Conservation (phyloP, 169 alveolate species). For the Eimeria sp. region DNA sequence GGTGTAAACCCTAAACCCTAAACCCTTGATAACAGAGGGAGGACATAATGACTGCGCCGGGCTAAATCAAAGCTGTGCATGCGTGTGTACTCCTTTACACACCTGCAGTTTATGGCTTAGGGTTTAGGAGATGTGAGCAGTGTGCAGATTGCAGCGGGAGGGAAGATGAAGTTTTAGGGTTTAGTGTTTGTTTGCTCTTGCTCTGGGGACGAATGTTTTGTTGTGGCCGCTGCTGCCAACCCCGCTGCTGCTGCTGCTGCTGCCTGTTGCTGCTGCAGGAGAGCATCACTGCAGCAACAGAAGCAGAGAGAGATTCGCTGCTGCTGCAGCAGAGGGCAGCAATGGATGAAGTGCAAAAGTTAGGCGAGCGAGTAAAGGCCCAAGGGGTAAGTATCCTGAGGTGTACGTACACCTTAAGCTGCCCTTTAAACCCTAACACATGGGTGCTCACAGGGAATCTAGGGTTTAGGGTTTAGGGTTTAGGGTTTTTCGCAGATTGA, state of each 20-base stretch:
- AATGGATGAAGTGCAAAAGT: slow-evolving; percentile 2
- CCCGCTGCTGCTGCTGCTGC: not conserved
- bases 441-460: not conserved
- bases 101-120: not conserved
- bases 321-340: slow-evolving; percentile 55
- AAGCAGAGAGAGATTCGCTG: slow-evolving; percentile 38
- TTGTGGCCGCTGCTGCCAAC: not conserved
- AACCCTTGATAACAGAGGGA: not conserved
- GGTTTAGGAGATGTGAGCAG: not conserved
- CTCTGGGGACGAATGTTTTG: not conserved
- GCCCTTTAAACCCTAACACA: not conserved
- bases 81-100: not conserved
- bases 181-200: slow-evolving; percentile 1
- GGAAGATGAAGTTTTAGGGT: slow-evolving; percentile 2
- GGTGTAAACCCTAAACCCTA: slow-evolving; percentile 25
- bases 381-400: slow-evolving; percentile 25
- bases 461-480: slow-evolving; percentile 50
- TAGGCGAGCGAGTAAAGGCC: slow-evolving; percentile 35
- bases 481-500: slow-evolving; percentile 33
- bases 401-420: not conserved
- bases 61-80: too few species aligned
- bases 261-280: slow-evolving; percentile 35
- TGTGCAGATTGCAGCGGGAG: not conserved
- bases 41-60: not conserved
- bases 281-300: slow-evolving; percentile 47